Base-by-base conservation (phyloP, 1,284 basidiomycete genomes). In the Ustilago nuda region DNA sequence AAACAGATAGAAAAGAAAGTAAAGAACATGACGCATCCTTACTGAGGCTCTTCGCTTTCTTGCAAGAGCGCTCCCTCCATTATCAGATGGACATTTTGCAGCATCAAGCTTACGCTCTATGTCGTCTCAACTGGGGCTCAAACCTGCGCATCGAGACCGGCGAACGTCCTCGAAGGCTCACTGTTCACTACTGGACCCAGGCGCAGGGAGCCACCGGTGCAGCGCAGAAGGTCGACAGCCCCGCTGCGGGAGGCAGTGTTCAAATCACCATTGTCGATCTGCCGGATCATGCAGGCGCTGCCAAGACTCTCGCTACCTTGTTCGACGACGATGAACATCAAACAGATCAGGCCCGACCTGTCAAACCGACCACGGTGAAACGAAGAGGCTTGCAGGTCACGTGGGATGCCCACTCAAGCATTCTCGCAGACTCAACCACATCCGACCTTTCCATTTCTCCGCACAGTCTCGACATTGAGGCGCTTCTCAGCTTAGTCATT, bases 51-150 rank as follows among this genome's bases (percentile, higher is more conserved):
- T 83, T 78, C 55, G 62, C 76, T 19, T 77, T 83, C 58, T 57
- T 85, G 19, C 79, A 79, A 54, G 79, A 82, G 62, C 76, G 81
- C 27, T 69, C 84, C 2, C 65, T 84, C 9, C 73, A 83, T 37
- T 83, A 84, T 36, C 83, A 82, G 61, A 72, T 85, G 45, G 79
- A 83, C 51, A 84, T 85, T 43, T 54, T 85, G 32, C 66, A 79
- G 19, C 76, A 76, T 33, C 84, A 85, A 56, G 75, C 81, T 0
- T 65, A 76, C 51, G 75, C 82, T 41, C 69, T 83, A 12, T 57
- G 66, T 27, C 69, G 75, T 1, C 68, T 80, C 39, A 77, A 78
- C 23, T 84, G 82, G 83, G 80, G 80, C 8, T 54, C 59, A 13
- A 78, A 73, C 23, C 54, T 85, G 8, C 68, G 70, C 36, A 66